A percentile compares a stretch with the other conserved stretches of the same genome.
Conservation (phyloP, 2,329 filamentous ascomycete species). For the Epichloe elymi region DNA sequence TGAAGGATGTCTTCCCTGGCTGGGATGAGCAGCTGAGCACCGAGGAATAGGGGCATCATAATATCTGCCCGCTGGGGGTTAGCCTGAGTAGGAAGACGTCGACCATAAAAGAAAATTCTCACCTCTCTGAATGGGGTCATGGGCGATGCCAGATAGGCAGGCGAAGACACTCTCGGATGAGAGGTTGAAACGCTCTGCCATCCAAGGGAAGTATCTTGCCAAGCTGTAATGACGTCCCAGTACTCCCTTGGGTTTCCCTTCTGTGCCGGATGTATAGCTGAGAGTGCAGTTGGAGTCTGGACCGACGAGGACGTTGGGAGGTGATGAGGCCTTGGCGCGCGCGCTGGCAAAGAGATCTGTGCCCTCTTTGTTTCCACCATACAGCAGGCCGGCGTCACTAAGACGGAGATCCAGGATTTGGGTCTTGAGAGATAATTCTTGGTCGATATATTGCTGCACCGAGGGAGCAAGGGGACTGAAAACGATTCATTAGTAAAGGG, state of each 20-base stretch:
- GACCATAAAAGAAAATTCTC: not conserved
- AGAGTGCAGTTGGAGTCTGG: constrained; percentile 74
- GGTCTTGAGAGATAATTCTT: constrained; percentile 59
- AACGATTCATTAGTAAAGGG: no score
- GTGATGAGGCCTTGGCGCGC: constrained; percentile 37
- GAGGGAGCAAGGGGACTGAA: constrained; percentile 32
- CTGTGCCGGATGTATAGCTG: constrained; percentile 59
- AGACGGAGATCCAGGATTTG: constrained; percentile 63
- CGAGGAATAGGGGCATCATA: constrained; percentile 80
- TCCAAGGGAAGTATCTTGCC: constrained; percentile 84
- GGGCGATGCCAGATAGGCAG: constrained; percentile 72
- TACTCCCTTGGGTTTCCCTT: constrained; percentile 76
- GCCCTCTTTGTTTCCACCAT: constrained; percentile 54
- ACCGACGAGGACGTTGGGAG: constrained; percentile 65
- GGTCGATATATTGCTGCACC: constrained; percentile 53
- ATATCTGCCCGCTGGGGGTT: constrained; percentile 41
- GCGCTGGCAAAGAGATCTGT: constrained; percentile 49
- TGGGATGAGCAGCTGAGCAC: constrained; percentile 66
- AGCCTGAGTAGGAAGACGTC: not conserved
- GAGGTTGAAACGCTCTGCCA: constrained; percentile 70
- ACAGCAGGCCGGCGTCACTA: constrained; percentile 54
- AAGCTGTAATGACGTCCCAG: constrained; percentile 76
- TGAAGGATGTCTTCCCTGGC: constrained; percentile 77
- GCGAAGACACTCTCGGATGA: constrained; percentile 64
- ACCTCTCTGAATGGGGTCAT: constrained; percentile 55